These are phyloP conservation scores for Oryza nivara DNA, from an alignment of 176 grass and related monocot genomes.

Conservation along the genomic window DNA sequence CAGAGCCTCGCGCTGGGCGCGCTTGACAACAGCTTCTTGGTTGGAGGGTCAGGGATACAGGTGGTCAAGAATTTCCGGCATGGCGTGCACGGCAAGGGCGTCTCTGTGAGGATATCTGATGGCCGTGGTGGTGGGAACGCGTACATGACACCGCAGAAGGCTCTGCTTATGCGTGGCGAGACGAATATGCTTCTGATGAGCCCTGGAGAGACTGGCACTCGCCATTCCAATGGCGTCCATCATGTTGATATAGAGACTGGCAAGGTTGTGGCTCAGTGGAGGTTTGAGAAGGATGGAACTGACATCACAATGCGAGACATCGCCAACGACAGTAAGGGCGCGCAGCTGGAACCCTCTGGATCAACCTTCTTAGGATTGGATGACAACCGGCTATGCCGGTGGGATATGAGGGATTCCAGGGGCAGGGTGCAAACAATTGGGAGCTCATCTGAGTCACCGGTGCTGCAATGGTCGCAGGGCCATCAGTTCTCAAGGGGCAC, in stretches of 20 bases:
- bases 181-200: conserved; percentile 94
- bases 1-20: conserved; percentile 93
- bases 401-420: conserved; percentile 85
- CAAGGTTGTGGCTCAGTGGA: conserved; percentile 79
- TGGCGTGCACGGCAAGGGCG: conserved; percentile 86
- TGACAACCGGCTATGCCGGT: conserved; percentile 81
- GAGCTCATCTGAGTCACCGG: conserved; percentile 61
- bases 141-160: conserved; percentile 64
- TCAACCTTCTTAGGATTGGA: conserved; percentile 90
- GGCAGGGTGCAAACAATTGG: conserved; percentile 80
- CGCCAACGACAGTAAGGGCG: conserved; percentile 76
- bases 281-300: conserved; percentile 80
- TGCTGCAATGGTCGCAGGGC: conserved; percentile 83
- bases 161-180: conserved; percentile 75
- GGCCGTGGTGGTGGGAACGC: neutral
- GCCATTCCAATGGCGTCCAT: conserved; percentile 59
- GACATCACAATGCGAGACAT: conserved; percentile 89
- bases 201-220: conserved; percentile 47
- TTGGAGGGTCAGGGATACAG: conserved; percentile 72
- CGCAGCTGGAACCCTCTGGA: conserved; percentile 78
- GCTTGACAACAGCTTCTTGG: conserved; percentile 92
- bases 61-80: conserved; percentile 87
- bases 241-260: conserved; percentile 91
- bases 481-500: conserved; percentile 90
- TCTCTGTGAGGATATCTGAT: conserved; percentile 59